Evolutionary conservation across 73 alveolate genomes (phyloP).

Genomic region (Paramecium tetraurelia): DNA sequence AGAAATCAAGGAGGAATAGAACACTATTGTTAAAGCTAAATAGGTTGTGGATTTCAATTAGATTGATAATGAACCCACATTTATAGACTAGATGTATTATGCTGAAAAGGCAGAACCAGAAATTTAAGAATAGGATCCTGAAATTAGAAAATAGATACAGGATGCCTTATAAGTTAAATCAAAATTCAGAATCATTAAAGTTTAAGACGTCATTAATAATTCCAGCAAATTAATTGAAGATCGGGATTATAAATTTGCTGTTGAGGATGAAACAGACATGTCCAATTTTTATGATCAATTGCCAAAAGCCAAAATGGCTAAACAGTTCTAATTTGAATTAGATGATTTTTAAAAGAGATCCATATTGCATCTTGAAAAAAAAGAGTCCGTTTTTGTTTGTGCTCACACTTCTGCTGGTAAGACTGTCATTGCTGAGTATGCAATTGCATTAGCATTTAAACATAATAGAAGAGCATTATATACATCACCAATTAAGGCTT

Average conservation of each 20-base stretch:
- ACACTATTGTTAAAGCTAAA: background rate
- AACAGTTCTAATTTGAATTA: conserved; percentile 80
- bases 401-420: conserved; percentile 99
- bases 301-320: conserved; percentile 53
- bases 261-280: conserved; percentile 44
- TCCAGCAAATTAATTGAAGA: background rate
- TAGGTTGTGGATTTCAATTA: background rate
- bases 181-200: background rate
- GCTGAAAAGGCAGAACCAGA: background rate
- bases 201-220: background rate
- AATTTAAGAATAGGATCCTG: conserved; percentile 15
- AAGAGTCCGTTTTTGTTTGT: conserved; percentile 93
- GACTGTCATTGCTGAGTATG: conserved; percentile 99
- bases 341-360: conserved; percentile 95
- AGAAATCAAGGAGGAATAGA: background rate
- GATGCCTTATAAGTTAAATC: background rate
- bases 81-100: background rate
- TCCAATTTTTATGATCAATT: conserved; percentile 42
- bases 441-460: conserved; percentile 93
- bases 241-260: conserved; percentile 9
- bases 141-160: background rate
- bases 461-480: conserved; percentile 91
- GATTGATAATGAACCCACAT: background rate
- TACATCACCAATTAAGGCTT: conserved; percentile 98
- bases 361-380: conserved; percentile 86